Evolutionary conservation across 139 green algal genomes (phyloP).

Genomic region (Diplosphaera chodatii): DNA sequence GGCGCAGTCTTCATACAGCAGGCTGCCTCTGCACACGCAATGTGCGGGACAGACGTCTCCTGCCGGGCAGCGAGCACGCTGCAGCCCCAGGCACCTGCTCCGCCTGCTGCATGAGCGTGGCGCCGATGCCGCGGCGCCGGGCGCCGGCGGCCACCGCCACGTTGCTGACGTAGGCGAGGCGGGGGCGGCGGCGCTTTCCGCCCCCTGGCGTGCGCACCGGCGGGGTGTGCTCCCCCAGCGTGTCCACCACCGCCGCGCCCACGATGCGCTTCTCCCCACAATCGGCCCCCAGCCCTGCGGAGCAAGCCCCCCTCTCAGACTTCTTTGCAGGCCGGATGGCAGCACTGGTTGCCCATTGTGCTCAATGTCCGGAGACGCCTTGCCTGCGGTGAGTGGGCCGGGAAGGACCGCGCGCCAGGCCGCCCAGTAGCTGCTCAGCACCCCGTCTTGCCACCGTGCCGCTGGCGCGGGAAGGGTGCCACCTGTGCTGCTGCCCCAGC

Average conservation of each 20-base stretch:
- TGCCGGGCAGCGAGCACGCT: no score
- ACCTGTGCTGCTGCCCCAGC: no score
- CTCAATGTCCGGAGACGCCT: no score
- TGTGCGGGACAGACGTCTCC: no score
- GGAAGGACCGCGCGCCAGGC: not conserved
- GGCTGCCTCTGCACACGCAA: no score
- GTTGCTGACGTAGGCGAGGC: slow-evolving; percentile 31
- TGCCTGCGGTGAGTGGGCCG: not conserved
- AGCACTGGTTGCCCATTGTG: no score
- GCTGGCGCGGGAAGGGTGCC: no score
- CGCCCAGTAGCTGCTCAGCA: not conserved
- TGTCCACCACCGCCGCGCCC: not conserved
- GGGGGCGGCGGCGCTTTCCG: not conserved
- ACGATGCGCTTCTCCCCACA: not conserved
- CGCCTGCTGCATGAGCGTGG: slow-evolving; percentile 14
- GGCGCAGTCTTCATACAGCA: no score
- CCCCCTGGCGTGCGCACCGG: no score
- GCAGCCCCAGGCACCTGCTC: slow-evolving; percentile 8
- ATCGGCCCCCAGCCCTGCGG: not conserved
- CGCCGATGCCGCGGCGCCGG: slow-evolving; percentile 21
- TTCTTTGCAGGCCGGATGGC: no score
- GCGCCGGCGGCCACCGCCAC: slow-evolving; percentile 16
- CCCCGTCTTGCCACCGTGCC: no score
- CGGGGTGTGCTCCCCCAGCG: not conserved
- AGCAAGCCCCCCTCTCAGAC: no score